Base-by-base conservation (phyloP, 805 yeast genomes). In the Yamadazyma sp. region DNA sequence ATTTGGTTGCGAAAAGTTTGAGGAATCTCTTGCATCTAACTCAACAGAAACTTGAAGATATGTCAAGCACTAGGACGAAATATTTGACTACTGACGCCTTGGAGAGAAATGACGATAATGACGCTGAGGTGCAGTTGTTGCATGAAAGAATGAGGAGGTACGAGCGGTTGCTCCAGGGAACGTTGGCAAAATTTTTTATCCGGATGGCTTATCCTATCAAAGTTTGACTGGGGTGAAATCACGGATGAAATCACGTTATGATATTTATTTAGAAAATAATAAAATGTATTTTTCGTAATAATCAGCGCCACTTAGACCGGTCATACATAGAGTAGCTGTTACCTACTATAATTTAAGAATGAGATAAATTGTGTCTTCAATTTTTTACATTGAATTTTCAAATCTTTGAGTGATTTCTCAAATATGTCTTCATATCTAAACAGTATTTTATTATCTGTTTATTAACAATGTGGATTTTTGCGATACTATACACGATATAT, bases 1-100 rank as follows among this genome's bases (percentile, higher is more conserved):
- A 68, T 63, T 62, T 73, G 38, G 74, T 81, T 2, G 48, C 66
- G 30, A 55, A 72, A 31, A 63, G 64, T 51, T 43, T 78, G 10
- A 39, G 40, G 5, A 37, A 37, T 28, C 43, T 52, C 37, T 37
- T 48, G 11, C 27, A 25, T 1, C 5, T n/a, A 7, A 19, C 54
- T 2, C 6, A 29, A 21, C 17, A 14, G 8, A 33, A 24, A 27
- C 11, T 34, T 38, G 17, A 38, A 16, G 35, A 29, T 1, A n/a
- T 28, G 4, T 32, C 34, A 22, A 14, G 28, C 3, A 24, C 48
- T n/a, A 35, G 25, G 14, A 28, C 34, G 15, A 38, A 44, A 16
- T 45, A 48, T 29, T 45, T 48, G 31, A 50, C 36, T 19, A 28
- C 31, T 7, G 38, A 24, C 6, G 35, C 19, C 10, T 12, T 37